A percentile compares a stretch with the other conserved stretches of the same genome.
Evolutionary conservation across 345 rosid species (phyloP).

Genomic region (Melastoma malabathricum): DNA sequence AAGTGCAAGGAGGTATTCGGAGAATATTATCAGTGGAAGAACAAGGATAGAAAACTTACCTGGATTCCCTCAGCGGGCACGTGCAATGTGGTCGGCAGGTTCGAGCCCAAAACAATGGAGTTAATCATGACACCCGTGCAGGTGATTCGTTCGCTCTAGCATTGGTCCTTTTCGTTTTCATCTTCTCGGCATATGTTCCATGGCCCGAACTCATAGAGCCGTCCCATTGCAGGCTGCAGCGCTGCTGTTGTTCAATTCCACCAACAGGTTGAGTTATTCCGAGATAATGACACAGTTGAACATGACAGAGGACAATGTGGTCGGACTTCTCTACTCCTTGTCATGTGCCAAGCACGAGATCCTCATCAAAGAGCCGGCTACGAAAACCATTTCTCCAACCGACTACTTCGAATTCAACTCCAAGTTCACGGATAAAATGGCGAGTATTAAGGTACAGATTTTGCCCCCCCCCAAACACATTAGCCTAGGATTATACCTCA

Average conservation of each 20-base stretch:
- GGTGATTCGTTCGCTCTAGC: constrained; percentile 18
- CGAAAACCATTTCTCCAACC: constrained; percentile 39
- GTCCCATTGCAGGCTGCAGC: constrained; percentile 54
- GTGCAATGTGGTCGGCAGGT: constrained; percentile 45
- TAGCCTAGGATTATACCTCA: background rate
- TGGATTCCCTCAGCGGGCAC: constrained; percentile 62
- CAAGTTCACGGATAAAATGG: constrained; percentile 77
- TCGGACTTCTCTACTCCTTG: constrained; percentile 78
- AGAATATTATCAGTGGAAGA: constrained; percentile 47
- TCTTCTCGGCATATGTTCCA: too few species aligned
- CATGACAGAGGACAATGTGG: constrained; percentile 70
- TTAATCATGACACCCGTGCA: constrained; percentile 61
- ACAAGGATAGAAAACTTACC: constrained; percentile 50
- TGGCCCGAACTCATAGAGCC: too few species aligned
- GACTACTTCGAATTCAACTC: constrained; percentile 59
- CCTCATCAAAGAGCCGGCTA: constrained; percentile 47
- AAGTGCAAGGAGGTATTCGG: constrained; percentile 52
- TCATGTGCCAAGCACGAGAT: constrained; percentile 79
- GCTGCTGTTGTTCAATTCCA: constrained; percentile 64
- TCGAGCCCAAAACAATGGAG: constrained; percentile 51
- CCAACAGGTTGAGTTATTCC: constrained; percentile 62
- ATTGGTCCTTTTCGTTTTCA: background rate
- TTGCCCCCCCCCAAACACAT: too few species aligned
- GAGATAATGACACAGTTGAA: constrained; percentile 79
- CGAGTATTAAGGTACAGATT: constrained; percentile 70